Evolutionary conservation across 495 filamentous ascomycete genomes (phyloP), one percentile per base, ranked within the genome.

Genomic region (Pseudomonodictys pantanalensis): DNA sequence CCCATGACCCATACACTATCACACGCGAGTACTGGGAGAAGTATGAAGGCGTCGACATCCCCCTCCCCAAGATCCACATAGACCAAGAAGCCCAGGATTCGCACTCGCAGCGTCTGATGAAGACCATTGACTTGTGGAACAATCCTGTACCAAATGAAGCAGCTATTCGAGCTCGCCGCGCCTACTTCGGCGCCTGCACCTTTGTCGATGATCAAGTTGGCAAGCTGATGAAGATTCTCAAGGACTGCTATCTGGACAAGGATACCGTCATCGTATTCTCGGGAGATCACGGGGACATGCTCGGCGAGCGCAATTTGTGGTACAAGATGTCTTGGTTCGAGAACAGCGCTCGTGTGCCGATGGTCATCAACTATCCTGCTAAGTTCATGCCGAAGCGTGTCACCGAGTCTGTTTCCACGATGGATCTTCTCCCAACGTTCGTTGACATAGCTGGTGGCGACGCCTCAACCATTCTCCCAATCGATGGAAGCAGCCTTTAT

Each of bases 291-390:
- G 90, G 90, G 51, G 90, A 96, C 69, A 95, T 95, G 90, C 82
- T 96, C 8, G 90, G 90, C 32, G 90, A 96, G 73, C 81, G 90
- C 23, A 87, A 87, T 0, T 73, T 96, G 33, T 96, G 90, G 90
- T 96, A 95, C 78, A 95, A 95, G 78, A 95, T 95, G 90, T 85
- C 78, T 60, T 95, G 89, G 78, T 92, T 87, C 66, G 90, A 95
- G 77, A 82, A 83, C 26, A 91, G 88, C 6, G 86, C 86, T 26
- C 86, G 90, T 7, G 90, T 96, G 6, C 90, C 90, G 2, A 81
- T 96, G 56, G 75, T 96, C 52, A 76, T 93, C 58, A 84, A 86
- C 56, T 79, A 89, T 52, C 90, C 90, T 5, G 75, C 81, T 56
- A 74, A 69, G 25, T 91, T 90, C 68, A 61, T 73, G 1, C 81